Conservation (phyloP, 345 rosid genomes). For the Bruguiera sexangula region DNA sequence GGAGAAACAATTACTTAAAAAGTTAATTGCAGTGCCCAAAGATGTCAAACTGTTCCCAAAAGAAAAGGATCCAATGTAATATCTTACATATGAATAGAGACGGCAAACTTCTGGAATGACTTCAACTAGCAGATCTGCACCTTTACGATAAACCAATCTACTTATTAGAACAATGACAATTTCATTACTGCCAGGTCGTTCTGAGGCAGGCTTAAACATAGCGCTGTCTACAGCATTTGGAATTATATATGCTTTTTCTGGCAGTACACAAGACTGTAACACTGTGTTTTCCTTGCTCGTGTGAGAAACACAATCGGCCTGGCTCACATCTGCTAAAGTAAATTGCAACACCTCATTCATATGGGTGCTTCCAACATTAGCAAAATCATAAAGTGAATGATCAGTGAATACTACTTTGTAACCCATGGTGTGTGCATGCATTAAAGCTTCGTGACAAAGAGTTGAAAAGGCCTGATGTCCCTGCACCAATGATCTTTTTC, state of each 20-base stretch:
- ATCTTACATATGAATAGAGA: conserved; percentile 69
- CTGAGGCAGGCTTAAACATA: conserved; percentile 79
- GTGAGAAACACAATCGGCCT: conserved; percentile 94
- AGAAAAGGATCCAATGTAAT: too few species aligned
- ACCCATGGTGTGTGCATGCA: conserved; percentile 93
- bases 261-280: conserved; percentile 79
- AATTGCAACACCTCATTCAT: conserved; percentile 97
- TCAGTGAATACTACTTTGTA: conserved; percentile 89
- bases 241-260: conserved; percentile 76
- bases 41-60: too few species aligned
- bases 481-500: conserved; percentile 79
- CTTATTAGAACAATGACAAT: conserved; percentile 87
- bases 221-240: conserved; percentile 99
- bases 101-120: conserved; percentile 89
- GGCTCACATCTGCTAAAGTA: conserved; percentile 90
- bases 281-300: conserved; percentile 97
- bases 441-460: conserved; percentile 91
- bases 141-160: conserved; percentile 91
- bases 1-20: too few species aligned
- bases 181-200: conserved; percentile 48
- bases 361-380: conserved; percentile 95
- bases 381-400: conserved; percentile 88
- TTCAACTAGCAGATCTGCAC: conserved; percentile 95
- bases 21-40: background rate
- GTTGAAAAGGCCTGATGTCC: conserved; percentile 98